Conservation (phyloP, 129 eudicot genomes). For the Centaurea solstitialis region DNA sequence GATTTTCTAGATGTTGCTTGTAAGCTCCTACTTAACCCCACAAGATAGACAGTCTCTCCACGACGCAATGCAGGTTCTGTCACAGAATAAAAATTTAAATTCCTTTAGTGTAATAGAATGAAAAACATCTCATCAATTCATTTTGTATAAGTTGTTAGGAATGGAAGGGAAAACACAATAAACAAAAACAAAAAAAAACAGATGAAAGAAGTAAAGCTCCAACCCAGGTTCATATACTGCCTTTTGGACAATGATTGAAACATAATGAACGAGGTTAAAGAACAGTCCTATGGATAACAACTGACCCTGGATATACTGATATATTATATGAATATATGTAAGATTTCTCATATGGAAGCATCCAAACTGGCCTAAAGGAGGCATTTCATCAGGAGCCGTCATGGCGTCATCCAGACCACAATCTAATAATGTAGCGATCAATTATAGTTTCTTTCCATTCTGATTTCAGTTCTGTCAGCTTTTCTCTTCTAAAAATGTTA, state of each 20-base stretch:
- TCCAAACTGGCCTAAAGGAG: neutral
- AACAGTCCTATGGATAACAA: neutral
- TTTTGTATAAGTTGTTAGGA: neutral
- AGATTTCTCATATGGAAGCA: neutral
- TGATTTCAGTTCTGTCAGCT: neutral
- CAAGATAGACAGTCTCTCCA: constrained; percentile 88
- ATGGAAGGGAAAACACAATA: neutral
- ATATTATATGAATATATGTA: neutral
- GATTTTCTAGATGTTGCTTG: constrained; percentile 96
- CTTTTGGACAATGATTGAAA: neutral
- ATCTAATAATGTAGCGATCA: neutral
- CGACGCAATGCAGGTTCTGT: constrained; percentile 90
- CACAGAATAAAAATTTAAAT: neutral
- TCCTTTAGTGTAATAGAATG: neutral
- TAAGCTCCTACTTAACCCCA: constrained; percentile 91
- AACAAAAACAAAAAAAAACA: neutral
- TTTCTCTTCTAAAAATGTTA: neutral
- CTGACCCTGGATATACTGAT: neutral
- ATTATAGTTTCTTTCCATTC: neutral
- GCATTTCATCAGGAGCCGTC: neutral
- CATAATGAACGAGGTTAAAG: neutral
- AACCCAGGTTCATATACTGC: neutral
- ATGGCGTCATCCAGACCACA: neutral
- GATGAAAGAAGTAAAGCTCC: neutral
- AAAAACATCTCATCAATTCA: neutral